Conservation (phyloP, 495 filamentous ascomycete species). For the Glutinoglossum americanum region DNA sequence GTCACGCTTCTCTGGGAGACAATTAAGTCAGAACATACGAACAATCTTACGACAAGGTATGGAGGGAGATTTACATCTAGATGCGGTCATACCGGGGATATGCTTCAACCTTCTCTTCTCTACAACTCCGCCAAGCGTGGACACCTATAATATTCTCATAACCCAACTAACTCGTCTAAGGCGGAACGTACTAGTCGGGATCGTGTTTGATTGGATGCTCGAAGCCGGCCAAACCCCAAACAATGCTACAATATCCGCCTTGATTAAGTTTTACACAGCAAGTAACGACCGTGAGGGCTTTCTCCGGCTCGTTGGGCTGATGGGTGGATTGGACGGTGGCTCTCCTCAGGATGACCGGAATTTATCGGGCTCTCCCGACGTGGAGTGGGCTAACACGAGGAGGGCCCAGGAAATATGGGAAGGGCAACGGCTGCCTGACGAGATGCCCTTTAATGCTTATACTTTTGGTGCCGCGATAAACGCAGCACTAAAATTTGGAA, state of each 20-base stretch:
- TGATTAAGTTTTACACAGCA: constrained; percentile 32
- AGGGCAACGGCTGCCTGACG: not conserved
- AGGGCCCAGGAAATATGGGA: not conserved
- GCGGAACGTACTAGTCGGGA: constrained; percentile 26
- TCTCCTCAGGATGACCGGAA: not conserved
- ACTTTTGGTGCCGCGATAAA: constrained; percentile 2
- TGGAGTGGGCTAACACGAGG: not conserved
- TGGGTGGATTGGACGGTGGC: constrained; percentile 17
- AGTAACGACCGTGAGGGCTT: constrained; percentile 21
- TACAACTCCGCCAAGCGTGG: constrained; percentile 30
- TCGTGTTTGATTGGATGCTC: constrained; percentile 30
- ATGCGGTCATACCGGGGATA: constrained; percentile 29
- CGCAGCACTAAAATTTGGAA: not conserved
- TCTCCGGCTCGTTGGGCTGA: constrained; percentile 16
- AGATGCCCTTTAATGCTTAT: not conserved
- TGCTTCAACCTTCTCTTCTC: constrained; percentile 44
- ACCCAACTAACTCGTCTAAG: constrained; percentile 29
- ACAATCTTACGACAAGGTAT: not conserved
- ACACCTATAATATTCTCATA: constrained; percentile 48
- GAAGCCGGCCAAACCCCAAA: constrained; percentile 28
- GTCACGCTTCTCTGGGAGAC: not conserved
- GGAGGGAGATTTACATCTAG: not conserved
- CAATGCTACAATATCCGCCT: constrained; percentile 26
- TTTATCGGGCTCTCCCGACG: not conserved
- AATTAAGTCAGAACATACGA: not conserved